phyloP scores from a whole-genome alignment of 2,329 filamentous ascomycete genomes.

The Dryadomyces quercus-mongolicae region DNA sequence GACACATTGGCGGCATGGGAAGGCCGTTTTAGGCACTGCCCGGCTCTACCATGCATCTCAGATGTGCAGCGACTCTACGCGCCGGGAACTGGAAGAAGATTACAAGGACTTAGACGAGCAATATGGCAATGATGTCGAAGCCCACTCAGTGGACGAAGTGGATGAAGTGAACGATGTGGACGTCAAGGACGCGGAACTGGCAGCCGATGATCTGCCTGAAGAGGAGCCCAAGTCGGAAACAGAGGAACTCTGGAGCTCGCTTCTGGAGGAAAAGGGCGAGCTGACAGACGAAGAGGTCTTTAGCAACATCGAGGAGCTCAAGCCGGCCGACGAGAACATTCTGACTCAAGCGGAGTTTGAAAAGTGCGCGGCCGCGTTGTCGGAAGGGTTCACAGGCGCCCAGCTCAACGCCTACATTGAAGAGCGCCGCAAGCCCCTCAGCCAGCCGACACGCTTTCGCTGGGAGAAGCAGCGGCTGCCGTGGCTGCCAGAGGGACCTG shows the following conservation, averaged over 20 bases:
- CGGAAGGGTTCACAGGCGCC: conserved; percentile 30
- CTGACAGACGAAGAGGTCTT: conserved; percentile 24
- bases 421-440: not conserved
- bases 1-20: no score
- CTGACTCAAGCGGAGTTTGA: conserved; percentile 29
- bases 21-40: not conserved
- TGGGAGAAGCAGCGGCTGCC: conserved; percentile 25
- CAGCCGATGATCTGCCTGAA: no score
- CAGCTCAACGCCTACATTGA: conserved; percentile 34
- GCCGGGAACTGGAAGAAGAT: not conserved
- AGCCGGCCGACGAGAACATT: conserved; percentile 25
- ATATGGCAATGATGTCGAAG: no score
- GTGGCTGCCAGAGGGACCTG: not conserved
- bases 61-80: not conserved
- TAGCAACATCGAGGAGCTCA: conserved; percentile 35
- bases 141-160: not conserved
- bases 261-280: conserved; percentile 6
- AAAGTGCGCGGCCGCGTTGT: conserved; percentile 25
- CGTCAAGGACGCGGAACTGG: no score
- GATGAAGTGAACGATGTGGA: not conserved
- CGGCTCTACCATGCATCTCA: not conserved
- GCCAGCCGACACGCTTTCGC: conserved; percentile 1
- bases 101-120: no score
- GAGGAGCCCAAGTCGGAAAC: not conserved
- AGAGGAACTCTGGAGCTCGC: not conserved